A percentile compares a stretch with the other conserved stretches of the same genome.
Evolutionary conservation across 495 filamentous ascomycete genomes (phyloP).

Genomic region (Penicillium argentinense): DNA sequence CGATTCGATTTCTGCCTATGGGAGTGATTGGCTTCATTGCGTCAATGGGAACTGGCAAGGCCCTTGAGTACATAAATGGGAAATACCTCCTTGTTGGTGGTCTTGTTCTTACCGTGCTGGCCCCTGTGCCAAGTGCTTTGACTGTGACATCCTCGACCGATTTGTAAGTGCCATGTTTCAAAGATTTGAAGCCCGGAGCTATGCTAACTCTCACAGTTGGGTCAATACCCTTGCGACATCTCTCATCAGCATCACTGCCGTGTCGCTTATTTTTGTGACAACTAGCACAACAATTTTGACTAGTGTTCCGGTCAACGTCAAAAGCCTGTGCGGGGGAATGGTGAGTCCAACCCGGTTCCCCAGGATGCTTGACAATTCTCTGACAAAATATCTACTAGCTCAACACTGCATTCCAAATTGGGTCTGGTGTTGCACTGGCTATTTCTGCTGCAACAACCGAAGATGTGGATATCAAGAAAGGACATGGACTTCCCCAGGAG

Average conservation of each 20-base stretch:
- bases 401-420: slow-evolving; percentile 42
- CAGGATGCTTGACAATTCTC: background rate
- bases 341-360: slow-evolving; percentile 8
- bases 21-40: slow-evolving; percentile 36
- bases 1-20: slow-evolving; percentile 38
- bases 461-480: slow-evolving; percentile 33
- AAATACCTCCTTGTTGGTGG: slow-evolving; percentile 34
- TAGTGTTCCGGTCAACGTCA: slow-evolving; percentile 34
- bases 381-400: slow-evolving; percentile 20
- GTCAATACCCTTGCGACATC: slow-evolving; percentile 36
- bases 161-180: slow-evolving; percentile 23
- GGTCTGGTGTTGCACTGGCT: slow-evolving; percentile 36
- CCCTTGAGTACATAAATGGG: slow-evolving; percentile 37
- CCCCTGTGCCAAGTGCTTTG: slow-evolving; percentile 33
- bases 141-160: slow-evolving; percentile 24
- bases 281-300: slow-evolving; percentile 38
- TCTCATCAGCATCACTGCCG: slow-evolving; percentile 39
- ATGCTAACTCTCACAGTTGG: slow-evolving; percentile 27
- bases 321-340: slow-evolving; percentile 38
- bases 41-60: slow-evolving; percentile 36
- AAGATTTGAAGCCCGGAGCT: background rate
- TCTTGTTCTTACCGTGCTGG: slow-evolving; percentile 29
- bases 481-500: slow-evolving; percentile 30
- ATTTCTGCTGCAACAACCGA: slow-evolving; percentile 39
- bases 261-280: slow-evolving; percentile 38